These are phyloP conservation scores for Pseudotulostoma volvatum DNA, from an alignment of 495 filamentous ascomycete genomes.

Conservation along the genomic window DNA sequence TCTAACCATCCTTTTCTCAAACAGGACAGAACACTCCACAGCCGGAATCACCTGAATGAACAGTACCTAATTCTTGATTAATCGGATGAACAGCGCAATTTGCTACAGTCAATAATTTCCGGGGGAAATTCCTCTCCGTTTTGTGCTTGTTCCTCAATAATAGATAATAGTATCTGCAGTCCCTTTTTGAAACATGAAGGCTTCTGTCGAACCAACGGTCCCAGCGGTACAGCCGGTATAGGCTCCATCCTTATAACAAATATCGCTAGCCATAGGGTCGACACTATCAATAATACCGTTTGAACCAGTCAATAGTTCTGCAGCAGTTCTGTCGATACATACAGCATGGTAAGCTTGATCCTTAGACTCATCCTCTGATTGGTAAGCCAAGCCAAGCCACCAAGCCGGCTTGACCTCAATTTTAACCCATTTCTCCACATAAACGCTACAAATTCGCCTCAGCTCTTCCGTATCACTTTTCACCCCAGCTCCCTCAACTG, in stretches of 20 bases:
- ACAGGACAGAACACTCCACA: slow-evolving; percentile 3
- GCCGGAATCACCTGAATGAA: slow-evolving; percentile 4
- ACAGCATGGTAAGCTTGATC: slow-evolving; percentile 1
- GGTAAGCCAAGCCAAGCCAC: too few relatives aligned
- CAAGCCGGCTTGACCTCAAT: too few relatives aligned
- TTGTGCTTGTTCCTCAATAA: too few relatives aligned
- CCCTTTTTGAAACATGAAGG: not conserved
- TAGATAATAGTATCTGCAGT: slow-evolving; percentile 1
- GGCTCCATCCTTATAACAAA: slow-evolving; percentile 5
- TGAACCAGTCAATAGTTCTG: not conserved
- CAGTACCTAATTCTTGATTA: not conserved
- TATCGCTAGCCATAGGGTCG: slow-evolving; percentile 3
- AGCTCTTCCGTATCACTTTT: too few relatives aligned
- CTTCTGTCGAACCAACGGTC: slow-evolving; percentile 1
- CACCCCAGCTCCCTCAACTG: too few relatives aligned
- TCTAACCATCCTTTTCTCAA: slow-evolving; percentile 1
- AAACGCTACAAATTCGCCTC: too few relatives aligned
- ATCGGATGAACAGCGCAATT: slow-evolving; percentile 1
- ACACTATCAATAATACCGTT: slow-evolving; percentile 1
- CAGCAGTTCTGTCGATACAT: slow-evolving; percentile 2
- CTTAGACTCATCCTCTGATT: not conserved
- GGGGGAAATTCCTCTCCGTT: not conserved
- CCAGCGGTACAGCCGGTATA: slow-evolving; percentile 3
- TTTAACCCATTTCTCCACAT: too few relatives aligned
- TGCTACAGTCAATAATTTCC: not conserved